These are phyloP conservation scores for Lactifluus hygrophoroides DNA, from an alignment of 768 basidiomycete species.

Conservation along the genomic window DNA sequence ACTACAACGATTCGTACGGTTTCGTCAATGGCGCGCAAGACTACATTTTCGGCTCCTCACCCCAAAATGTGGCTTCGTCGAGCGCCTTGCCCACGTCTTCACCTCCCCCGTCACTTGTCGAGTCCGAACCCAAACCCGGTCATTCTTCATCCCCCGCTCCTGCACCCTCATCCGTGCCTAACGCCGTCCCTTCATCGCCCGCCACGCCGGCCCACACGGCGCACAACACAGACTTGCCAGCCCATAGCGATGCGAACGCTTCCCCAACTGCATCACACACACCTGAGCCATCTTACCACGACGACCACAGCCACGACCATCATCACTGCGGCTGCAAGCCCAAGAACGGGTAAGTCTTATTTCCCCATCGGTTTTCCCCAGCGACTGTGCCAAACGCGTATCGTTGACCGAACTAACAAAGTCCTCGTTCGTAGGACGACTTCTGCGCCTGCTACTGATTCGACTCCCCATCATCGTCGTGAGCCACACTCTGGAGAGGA, in stretches of 20 bases:
- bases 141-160: too few species aligned
- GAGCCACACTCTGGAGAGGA: background rate
- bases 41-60: constrained; percentile 30
- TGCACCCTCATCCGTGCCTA: too few species aligned
- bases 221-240: background rate
- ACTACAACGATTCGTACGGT: constrained; percentile 33
- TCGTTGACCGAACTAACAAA: too few species aligned
- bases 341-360: too few species aligned
- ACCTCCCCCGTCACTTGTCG: background rate
- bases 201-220: background rate
- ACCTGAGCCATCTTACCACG: background rate
- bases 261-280: background rate
- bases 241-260: background rate
- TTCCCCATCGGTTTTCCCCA: too few species aligned
- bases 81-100: background rate
- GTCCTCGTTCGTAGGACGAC: too few species aligned
- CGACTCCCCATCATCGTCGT: background rate
- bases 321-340: background rate
- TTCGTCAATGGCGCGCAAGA: constrained; percentile 38
- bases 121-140: background rate
- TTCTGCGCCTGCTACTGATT: too few species aligned
- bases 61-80: background rate
- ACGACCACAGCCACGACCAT: background rate
- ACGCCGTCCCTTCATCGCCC: background rate
- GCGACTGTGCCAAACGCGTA: too few species aligned